Evolutionary conservation across 345 rosid species (phyloP), one percentile per base, ranked within the genome.

Genomic region (Hibiscus tridactylites): DNA sequence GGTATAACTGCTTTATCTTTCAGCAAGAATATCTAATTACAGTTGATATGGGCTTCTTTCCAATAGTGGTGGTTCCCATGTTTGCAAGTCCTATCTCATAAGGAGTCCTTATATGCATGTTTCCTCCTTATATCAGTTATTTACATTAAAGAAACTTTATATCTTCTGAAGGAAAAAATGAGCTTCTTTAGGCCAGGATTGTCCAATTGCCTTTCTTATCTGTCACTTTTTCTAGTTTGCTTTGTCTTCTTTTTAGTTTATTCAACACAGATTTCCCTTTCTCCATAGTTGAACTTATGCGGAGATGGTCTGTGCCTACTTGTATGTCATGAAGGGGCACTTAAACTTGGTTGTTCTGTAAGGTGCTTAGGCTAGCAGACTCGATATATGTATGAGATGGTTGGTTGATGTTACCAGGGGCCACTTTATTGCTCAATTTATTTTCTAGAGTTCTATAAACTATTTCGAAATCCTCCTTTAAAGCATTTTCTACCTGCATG

Each of bases 391-490:
- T 21, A 44, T 24, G 33, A 42, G 54, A 2, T 65, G 69, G 17
- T 42, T 42, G 10, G 12, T 65, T 39, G 44, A 21, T 19, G 9
- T 64, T 39, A 29, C 53, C 35, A 9, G 12, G 72, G 53, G 21
- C 15, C 11, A 26, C 0, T 61, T 72, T 21, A 7, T 28, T 8
- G 21, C 31, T 49, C 16, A 11, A 2, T n/a, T 49, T 17, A 11
- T 58, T 52, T 66, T 66, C 28, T 15, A 12, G 17, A 46, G 1
- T 67, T 21, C 10, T 75, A n/a, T 42, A 15, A 71, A 21, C 75
- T 72, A 79, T 71, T 81, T 65, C 76, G 77, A 81, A 79, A 53
- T 28, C 21, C 39, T 47, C 70, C 9, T 47, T 65, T 69, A 10
- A 33, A 39, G 73, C 39, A 44, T 21, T 37, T 19, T 73, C 53